Evolutionary conservation across 768 basidiomycete genomes (phyloP), one percentile per base, ranked within the genome.

Genomic region (Tricholoma flavovirens): DNA sequence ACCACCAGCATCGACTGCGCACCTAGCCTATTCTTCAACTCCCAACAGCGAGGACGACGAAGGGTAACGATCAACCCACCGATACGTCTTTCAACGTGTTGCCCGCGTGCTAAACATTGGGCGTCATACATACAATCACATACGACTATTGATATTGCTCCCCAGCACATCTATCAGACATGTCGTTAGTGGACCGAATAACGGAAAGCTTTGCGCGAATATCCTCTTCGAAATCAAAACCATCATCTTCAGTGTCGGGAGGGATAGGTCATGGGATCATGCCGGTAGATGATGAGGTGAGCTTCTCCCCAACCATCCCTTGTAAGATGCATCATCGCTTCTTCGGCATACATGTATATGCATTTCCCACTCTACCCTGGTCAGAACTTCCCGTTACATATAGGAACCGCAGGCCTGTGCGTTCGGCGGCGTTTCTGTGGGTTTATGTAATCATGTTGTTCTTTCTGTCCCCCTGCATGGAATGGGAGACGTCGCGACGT

Each of bases 231-330:
- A 79, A 74, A 45, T 65, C 69, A 9, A 74, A 73, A 54, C 59
- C 75, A 36, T 69, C 80, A 45, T 67, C 67, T 29, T 73, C 77
- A 6, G 62, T 74, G 51, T 73, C 76, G 26, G 79, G 79, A 46
- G 86, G 87, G 5, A 81, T 86, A 61, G 85, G 83, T 12, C 74
- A 78, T 66, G 85, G 83, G 14, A 79, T 82, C 68, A 79, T 81
- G 11, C 77, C 76, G 40, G 81, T 83, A 58, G 80, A 87, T 52
- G 87, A 90, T 67, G 84, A 91, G 69, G 89, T 90, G 70, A 79
- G 88, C 77, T 24, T 55, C 45, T 50, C 58, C 32, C 17, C 40
- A 19, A 40, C 24, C 14, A 17, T 30, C 32, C 29, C 30, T 54
- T 54, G 50, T 33, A 26, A 49, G 36, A 38, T 32, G 24, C 24